phyloP scores from a whole-genome alignment of 192 early-diverging fungal genomes.

The Nowakowskiella sp. region DNA sequence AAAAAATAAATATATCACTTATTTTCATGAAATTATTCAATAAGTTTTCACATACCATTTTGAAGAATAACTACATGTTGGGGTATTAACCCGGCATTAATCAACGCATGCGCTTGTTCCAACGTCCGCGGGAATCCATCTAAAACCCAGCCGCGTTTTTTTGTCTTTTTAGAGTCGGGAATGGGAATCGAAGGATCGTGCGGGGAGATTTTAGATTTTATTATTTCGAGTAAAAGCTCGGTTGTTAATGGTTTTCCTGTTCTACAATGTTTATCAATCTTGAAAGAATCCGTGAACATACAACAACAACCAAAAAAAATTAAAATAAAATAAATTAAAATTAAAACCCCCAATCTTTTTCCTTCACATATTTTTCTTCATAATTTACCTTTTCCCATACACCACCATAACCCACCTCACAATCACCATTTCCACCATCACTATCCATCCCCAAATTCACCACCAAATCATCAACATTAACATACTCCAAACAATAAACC shows the following conservation, averaged over 20 bases:
- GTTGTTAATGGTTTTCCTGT: slow-evolving; percentile 4
- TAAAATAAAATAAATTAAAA: neutral
- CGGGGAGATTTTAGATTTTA: no score
- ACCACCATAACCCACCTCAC: no score
- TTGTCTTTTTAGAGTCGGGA: slow-evolving; percentile 1
- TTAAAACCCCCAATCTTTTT: neutral
- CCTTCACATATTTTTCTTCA: no score
- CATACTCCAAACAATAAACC: slow-evolving; percentile 25
- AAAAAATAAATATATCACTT: no score
- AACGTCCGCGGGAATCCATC: slow-evolving; percentile 47
- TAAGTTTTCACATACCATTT: slow-evolving; percentile 21
- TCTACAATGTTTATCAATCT: slow-evolving; percentile 1
- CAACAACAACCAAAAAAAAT: neutral
- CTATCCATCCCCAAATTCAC: neutral
- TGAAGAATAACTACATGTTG: slow-evolving; percentile 23
- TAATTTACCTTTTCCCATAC: no score
- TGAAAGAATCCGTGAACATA: neutral
- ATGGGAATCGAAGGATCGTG: no score
- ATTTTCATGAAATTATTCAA: neutral
- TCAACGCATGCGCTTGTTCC: slow-evolving; percentile 33
- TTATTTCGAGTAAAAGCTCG: no score
- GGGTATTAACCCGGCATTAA: slow-evolving; percentile 24
- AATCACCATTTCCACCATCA: no score
- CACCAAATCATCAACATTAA: slow-evolving; percentile 35
- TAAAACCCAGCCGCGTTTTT: slow-evolving; percentile 47